Evolutionary conservation across 345 rosid genomes (phyloP), one percentile per base, ranked within the genome.

Genomic region (Eucalyptus sp.): DNA sequence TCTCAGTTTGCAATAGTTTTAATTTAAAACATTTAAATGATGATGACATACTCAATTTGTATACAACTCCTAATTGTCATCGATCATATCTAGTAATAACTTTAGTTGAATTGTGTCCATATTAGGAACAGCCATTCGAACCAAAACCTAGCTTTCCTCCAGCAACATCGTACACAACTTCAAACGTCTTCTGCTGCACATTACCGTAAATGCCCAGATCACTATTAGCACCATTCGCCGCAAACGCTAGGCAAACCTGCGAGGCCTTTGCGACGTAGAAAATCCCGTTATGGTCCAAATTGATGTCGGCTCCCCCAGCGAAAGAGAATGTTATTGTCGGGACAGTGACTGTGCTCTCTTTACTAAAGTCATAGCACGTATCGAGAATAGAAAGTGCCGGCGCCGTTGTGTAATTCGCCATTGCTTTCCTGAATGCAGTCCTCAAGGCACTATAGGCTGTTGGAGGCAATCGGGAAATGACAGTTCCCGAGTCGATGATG

Each of bases 401-500:
- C 4, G 91, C 88, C 44, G 20, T 17, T 2, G 90, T 90, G 81
- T 93, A 91, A 41, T 85, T 16, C 9, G 87, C 37, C 94, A 91
- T 87, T 4, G 24, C 12, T 50, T 88, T 25, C 87, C 64, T 25
- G 85, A 93, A 89, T 6, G 89, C 89, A 2, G 89, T 50, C 24
- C 86, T 60, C 49, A 91, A 88, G 37, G 89, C 88, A 17, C 66
- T 33, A 87, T 91, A 91, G 0, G 90, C 93, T 8, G 90, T 80
- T 17, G 91, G 91, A 15, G 90, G 93, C 84, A 93, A 31, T 10
- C 91, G 88, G n/a, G 92, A 88, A 56, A 91, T 89, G 44, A 88
- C 88, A 7, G 91, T 90, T 66, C 93, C 93, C 2, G 93, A 92
- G 85, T 92, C 94, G 11, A 92, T 89, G 50, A 91, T 44, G 8